phyloP scores from a whole-genome alignment of 768 basidiomycete genomes.

The Favolaschia claudopus region DNA sequence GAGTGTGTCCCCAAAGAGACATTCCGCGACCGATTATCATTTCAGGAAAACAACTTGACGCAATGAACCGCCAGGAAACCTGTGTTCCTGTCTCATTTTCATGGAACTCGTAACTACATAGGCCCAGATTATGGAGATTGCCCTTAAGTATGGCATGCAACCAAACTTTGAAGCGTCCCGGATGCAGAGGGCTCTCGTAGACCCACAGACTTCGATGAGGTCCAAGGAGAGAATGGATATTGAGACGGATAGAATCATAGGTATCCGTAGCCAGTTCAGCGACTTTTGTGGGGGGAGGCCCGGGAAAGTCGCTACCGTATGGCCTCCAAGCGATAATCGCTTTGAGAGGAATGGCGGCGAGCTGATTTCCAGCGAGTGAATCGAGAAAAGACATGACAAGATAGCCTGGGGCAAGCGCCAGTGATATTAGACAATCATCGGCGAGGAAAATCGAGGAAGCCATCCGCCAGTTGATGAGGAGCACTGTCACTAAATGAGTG shows the following conservation, averaged over 20 bases:
- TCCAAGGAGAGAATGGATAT: no score
- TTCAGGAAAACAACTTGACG: no score
- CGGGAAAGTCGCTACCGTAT: background rate
- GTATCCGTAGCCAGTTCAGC: background rate
- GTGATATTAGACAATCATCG: background rate
- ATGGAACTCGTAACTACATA: background rate
- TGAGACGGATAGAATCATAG: background rate
- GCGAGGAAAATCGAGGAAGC: background rate
- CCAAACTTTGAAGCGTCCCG: background rate
- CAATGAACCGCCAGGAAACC: no score
- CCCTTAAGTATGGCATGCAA: background rate
- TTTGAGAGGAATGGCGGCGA: background rate
- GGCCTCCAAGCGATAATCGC: background rate
- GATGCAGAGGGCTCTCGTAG: background rate
- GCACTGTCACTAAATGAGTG: no score
- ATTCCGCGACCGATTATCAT: no score
- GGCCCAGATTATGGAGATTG: no score
- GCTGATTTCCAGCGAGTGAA: background rate
- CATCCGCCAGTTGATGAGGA: slow-evolving; percentile 9
- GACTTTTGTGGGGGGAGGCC: background rate
- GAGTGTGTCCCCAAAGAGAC: no score
- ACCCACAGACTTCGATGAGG: background rate
- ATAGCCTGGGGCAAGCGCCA: background rate
- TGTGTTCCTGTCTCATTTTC: no score
- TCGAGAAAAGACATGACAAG: background rate